Percentiles rank a stretch among this genome's conserved stretches.
Conservation (phyloP, 192 early-diverging fungal species). For the Umbelopsis isabellina region DNA sequence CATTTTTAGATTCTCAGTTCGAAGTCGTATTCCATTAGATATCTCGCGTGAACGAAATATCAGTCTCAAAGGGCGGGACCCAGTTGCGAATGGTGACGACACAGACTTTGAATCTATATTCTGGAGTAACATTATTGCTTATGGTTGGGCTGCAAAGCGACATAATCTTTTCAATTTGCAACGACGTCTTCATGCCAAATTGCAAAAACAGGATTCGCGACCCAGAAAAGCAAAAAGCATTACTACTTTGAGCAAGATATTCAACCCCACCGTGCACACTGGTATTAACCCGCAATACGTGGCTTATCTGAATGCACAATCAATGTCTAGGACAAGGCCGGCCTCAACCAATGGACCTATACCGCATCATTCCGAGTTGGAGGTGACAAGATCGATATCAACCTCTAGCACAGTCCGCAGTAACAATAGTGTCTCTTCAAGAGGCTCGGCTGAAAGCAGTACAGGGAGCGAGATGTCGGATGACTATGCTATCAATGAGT, state of each 20-base stretch:
- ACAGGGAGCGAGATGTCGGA: slow-evolving; percentile 12
- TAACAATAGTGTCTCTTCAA: slow-evolving; percentile 11
- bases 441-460: slow-evolving; percentile 11
- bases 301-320: slow-evolving; percentile 13
- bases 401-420: slow-evolving; percentile 9
- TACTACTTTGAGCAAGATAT: slow-evolving; percentile 18
- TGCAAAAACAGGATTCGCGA: slow-evolving; percentile 1
- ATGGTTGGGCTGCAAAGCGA: slow-evolving; percentile 7
- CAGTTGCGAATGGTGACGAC: not conserved
- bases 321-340: slow-evolving; percentile 2
- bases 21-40: not conserved
- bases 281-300: slow-evolving; percentile 17
- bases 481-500: not conserved
- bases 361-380: slow-evolving; percentile 16
- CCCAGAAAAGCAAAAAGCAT: slow-evolving; percentile 16
- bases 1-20: not conserved
- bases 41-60: slow-evolving; percentile 4
- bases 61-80: slow-evolving; percentile 17
- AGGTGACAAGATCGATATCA: slow-evolving; percentile 11
- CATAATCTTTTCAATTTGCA: not conserved
- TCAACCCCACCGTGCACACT: slow-evolving; percentile 2
- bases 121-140: slow-evolving; percentile 37
- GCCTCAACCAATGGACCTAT: not conserved
- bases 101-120: slow-evolving; percentile 43
- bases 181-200: not conserved